Conservation (phyloP, 129 eudicot species). For the Lonicera japonica region DNA sequence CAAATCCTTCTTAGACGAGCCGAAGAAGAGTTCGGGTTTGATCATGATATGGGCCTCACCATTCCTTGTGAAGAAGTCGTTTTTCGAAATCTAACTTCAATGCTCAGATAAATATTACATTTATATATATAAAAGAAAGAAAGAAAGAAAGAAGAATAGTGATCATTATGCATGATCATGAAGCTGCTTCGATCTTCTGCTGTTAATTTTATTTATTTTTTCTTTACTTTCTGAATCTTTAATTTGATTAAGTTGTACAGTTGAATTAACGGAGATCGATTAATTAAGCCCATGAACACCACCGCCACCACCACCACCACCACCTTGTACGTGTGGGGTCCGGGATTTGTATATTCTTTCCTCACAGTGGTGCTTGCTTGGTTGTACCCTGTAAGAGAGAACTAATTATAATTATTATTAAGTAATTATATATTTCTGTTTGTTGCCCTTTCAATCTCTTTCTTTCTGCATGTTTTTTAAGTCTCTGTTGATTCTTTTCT, state of each 20-base stretch:
- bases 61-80: constrained; percentile 71
- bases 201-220: neutral
- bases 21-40: constrained; percentile 83
- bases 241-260: neutral
- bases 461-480: too few relatives aligned
- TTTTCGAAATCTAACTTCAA: constrained; percentile 53
- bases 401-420: constrained; percentile 3
- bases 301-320: too few relatives aligned
- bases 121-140: neutral
- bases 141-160: neutral
- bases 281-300: constrained; percentile 7
- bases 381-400: constrained; percentile 40
- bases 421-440: neutral
- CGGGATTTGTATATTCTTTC: constrained; percentile 31
- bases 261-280: constrained; percentile 22
- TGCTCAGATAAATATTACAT: constrained; percentile 26
- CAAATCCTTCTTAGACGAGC: constrained; percentile 62
- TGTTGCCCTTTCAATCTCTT: too few relatives aligned
- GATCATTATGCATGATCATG: constrained; percentile 1
- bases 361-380: constrained; percentile 31
- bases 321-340: neutral
- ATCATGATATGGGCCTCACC: constrained; percentile 81
- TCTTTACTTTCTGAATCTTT: constrained; percentile 17
- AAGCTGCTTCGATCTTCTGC: constrained; percentile 15
- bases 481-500: too few relatives aligned